A percentile compares a stretch with the other conserved stretches of the same genome.
Evolutionary conservation across 2,329 filamentous ascomycete species (phyloP).

Genomic region (Penicillium oxalicum): DNA sequence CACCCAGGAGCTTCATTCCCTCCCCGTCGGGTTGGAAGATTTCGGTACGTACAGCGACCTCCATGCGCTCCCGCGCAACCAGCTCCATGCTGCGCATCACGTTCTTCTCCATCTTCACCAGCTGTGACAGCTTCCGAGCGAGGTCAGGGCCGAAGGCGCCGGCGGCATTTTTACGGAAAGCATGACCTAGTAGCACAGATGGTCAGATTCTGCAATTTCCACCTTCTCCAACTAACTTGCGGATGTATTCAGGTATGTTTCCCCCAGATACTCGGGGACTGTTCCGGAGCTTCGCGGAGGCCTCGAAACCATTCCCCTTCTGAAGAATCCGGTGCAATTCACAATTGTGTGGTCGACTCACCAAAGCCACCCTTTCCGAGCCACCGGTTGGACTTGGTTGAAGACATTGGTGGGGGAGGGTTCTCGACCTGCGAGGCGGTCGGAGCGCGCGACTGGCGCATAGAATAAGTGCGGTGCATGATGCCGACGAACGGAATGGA

Average conservation of each 20-base stretch:
- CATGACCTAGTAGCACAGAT: slow-evolving; percentile 51
- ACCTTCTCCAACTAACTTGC: no score
- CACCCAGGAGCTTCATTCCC: no score
- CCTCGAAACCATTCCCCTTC: no score
- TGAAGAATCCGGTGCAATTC: neutral
- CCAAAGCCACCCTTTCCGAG: slow-evolving; percentile 82
- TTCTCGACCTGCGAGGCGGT: slow-evolving; percentile 89
- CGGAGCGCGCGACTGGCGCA: slow-evolving; percentile 94
- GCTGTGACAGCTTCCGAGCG: slow-evolving; percentile 92
- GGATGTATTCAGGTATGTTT: no score
- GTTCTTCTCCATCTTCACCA: slow-evolving; percentile 99
- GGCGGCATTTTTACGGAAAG: slow-evolving; percentile 48
- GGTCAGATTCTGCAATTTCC: slow-evolving; percentile 9
- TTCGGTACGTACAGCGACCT: slow-evolving; percentile 72
- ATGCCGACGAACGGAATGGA: slow-evolving; percentile 13
- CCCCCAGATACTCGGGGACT: no score
- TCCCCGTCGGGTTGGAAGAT: no score
- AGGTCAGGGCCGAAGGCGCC: slow-evolving; percentile 68
- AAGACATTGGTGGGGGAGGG: slow-evolving; percentile 83
- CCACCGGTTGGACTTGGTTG: slow-evolving; percentile 83
- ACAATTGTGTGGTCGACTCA: slow-evolving; percentile 46
- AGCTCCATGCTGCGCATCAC: slow-evolving; percentile 97
- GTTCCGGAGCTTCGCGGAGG: no score
- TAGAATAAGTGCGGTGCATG: slow-evolving; percentile 99
- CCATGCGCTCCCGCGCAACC: slow-evolving; percentile 94